Conservation (phyloP, 352 stramenopile species). For the Phytopythium kandeliae region DNA sequence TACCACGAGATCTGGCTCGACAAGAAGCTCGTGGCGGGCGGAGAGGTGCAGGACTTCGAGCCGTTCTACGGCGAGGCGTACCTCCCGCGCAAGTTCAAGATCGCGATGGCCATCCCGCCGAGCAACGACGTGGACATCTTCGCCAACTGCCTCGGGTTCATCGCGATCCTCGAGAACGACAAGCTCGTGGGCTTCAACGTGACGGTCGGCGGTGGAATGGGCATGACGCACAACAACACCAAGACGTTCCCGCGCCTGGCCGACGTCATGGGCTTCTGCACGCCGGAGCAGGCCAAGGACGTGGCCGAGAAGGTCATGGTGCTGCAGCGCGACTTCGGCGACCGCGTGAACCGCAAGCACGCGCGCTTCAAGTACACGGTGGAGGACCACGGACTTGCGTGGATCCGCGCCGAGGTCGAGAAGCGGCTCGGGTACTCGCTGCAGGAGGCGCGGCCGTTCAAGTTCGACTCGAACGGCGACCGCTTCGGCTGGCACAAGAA, state of each 20-base stretch:
- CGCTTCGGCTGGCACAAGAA: conserved; percentile 75
- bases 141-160: conserved; percentile 95
- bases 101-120: conserved; percentile 96
- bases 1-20: conserved; percentile 98
- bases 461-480: conserved; percentile 65
- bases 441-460: conserved; percentile 70
- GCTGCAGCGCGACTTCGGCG: conserved; percentile 95
- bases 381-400: conserved; percentile 94
- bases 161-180: conserved; percentile 89
- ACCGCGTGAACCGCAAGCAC: conserved; percentile 96
- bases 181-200: conserved; percentile 94
- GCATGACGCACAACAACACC: conserved; percentile 97
- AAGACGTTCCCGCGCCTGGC: conserved; percentile 96
- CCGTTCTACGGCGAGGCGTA: conserved; percentile 97
- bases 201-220: conserved; percentile 95
- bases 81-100: conserved; percentile 99
- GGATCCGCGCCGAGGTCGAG: conserved; percentile 93
- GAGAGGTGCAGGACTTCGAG: conserved; percentile 93
- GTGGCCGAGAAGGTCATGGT: conserved; percentile 93
- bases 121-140: conserved; percentile 98
- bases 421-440: conserved; percentile 93
- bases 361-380: conserved; percentile 99
- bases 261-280: conserved; percentile 95
- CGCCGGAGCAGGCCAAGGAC: conserved; percentile 86
- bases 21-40: conserved; percentile 93